Evolutionary conservation across 2,329 filamentous ascomycete species (phyloP), one percentile per base, ranked within the genome.

Genomic region (Hymenoscyphus infarciens): DNA sequence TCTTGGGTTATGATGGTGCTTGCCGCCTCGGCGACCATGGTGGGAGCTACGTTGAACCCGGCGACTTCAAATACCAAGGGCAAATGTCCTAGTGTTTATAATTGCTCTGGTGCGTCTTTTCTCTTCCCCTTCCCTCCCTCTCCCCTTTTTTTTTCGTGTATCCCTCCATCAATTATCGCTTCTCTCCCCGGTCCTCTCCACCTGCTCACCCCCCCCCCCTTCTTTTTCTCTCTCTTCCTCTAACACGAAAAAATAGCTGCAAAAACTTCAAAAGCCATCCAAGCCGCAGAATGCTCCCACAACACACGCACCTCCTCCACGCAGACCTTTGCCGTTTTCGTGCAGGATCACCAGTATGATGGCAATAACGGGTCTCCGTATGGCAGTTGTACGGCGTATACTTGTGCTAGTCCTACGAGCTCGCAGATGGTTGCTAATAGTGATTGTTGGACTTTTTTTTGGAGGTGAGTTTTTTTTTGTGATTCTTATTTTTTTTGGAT

Each of bases 311-410:
- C 70, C 10, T 74, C 72, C 0, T 62, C 45, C 16, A 72, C 70
- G 3, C 74, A 77, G 64, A 76, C 75, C 42, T 77, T 76, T 59
- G 75, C 75, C 22, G 72, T 76, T 60, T 77, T 77, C 67, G 65
- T 67, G 25, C 76, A 74, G 6, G 77, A 82, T 69, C 79, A 80
- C 69, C 69, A 79, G 61, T 80, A 80, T 68, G 77, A 81, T 65
- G 65, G 63, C 25, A 68, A 68, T 63, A 61, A 80, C 63, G 80
- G 80, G 27, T 76, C 74, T 2, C 79, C 79, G 1, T 82, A 82
- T 67, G 80, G 79, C 1, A 81, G 78, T 4, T 82, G 77, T 70
- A 71, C 65, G 29, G 77, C 77, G 1, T 80, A 79, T 67, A 78
- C 75, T 1, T 79, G 76, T 67, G 66, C 71, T 8, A 66, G 74